Evolutionary conservation across 2,329 filamentous ascomycete genomes (phyloP), one percentile per base, ranked within the genome.

Genomic region (Sclerotinia trifoliorum): DNA sequence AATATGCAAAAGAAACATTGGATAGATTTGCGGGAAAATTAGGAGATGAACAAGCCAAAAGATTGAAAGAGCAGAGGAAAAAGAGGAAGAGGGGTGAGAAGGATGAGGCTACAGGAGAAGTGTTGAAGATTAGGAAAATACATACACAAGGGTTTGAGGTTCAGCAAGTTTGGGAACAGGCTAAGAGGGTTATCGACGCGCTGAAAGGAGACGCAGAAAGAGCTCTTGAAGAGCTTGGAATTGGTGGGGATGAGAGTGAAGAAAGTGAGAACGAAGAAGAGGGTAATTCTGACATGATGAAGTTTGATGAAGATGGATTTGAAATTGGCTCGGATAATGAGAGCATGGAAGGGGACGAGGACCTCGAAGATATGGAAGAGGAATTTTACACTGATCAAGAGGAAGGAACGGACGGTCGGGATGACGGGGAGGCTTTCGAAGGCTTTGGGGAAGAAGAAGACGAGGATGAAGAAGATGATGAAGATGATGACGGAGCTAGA

Each of bases 161-260:
- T 15, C 87, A 89, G 26, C 94, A 98, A 79, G 89, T 99, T 55
- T 99, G 94, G 91, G 92, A 97, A 79, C 95, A 99, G 81, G 91
- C 93, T 11, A 90, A 89, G 76, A 88, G 91, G 74, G 92, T 98
- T 26, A 88, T 98, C 68, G 85, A 90, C 71, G 86, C 88, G 58
- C 80, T 88, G 8, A 81, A 81, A 55, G 78, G 81, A 24, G 84
- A 89, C 75, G 81, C 86, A 3, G 83, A 86, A 74, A 79, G 76
- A 73, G 82, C 78, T 46, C 78, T 83, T 55, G 80, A 78, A 61
- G 79, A 78, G 64, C 75, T 77, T 24, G 74, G 74, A 46, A 67
- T 74, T 17, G 74, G 74, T 24, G 70, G 63, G 58, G 73, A 65
- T 68, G 71, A 68, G 66, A 66, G 72, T 3, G 75, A 74, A 4